Evolutionary conservation across 2,329 filamentous ascomycete genomes (phyloP), one percentile per base, ranked within the genome.

Genomic region (Epicoccum nigrum): DNA sequence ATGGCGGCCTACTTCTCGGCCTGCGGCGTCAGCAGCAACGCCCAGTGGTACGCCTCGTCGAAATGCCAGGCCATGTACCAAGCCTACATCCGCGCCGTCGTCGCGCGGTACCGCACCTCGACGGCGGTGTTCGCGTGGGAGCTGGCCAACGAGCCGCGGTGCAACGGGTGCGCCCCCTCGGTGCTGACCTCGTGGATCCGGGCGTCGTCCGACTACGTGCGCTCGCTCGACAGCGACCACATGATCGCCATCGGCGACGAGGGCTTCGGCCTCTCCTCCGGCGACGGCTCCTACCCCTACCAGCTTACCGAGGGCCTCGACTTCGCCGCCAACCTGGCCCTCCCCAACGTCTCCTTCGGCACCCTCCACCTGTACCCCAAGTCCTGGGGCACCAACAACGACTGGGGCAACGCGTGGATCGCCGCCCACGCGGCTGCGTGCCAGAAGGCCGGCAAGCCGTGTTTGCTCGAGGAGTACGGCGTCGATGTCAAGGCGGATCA

Each of bases 1-100:
- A 83, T 83, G 79, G 81, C 83, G 30, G 77, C 83, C 0, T 84
- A 83, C 54, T 83, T 81, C 0, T 73, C 79, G 12, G 82, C 83
- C 48, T 74, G 81, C 0, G 80, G 81, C 0, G 78, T 79, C 2
- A 69, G 70, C 19, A 82, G 81, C 38, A 80, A 82, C 49, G 79
- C 81, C 42, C 78, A 81, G 43, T 66, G 65, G 51, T 67, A 83
- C 56, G 73, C 70, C 12, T 59, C 78, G 0, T 77, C 79, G 8
- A 68, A 68, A 20, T 82, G 83, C 67, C 81, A 81, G 60, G 66
- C 74, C 4, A 79, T 78, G 1, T 83, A 74, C 56, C 74, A 75
- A 49, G 71, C 70, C 15, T 83, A 83, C 64, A 73, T 82, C 59
- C 67, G 75, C 46, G 74, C 76, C 4, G 74, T 83, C 1, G 77